phyloP scores from a whole-genome alignment of 2,329 filamentous ascomycete genomes.

The Arthrocladium fulminans region DNA sequence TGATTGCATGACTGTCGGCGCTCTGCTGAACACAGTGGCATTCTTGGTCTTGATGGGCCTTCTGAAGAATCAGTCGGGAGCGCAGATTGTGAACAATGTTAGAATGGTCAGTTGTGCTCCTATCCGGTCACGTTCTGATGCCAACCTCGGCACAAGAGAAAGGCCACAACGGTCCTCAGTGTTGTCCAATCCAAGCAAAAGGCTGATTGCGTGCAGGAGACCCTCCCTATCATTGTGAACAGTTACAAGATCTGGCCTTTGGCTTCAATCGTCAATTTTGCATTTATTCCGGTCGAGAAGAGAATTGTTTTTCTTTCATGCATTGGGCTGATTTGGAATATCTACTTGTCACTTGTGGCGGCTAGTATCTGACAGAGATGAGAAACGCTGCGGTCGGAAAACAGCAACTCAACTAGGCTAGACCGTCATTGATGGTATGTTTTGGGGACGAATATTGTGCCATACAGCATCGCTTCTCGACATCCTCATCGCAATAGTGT shows the following conservation, averaged over 20 bases:
- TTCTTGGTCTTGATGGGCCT: slow-evolving; percentile 51
- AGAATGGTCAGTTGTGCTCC: slow-evolving; percentile 22
- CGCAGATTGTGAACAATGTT: slow-evolving; percentile 27
- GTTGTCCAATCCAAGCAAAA: no score
- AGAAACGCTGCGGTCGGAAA: background rate
- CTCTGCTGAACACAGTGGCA: slow-evolving; percentile 46
- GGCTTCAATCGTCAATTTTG: slow-evolving; percentile 32
- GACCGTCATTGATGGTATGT: background rate
- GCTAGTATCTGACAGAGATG: slow-evolving; percentile 3
- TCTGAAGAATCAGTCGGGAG: slow-evolving; percentile 32
- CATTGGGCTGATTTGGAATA: slow-evolving; percentile 31
- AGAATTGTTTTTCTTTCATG: slow-evolving; percentile 29
- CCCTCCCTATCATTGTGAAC: slow-evolving; percentile 27
- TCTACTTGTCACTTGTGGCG: slow-evolving; percentile 28
- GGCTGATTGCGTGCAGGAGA: slow-evolving; percentile 11
- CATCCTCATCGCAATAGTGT: background rate
- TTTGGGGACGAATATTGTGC: background rate
- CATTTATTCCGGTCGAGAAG: slow-evolving; percentile 30
- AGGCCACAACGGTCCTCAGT: background rate
- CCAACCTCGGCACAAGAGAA: background rate
- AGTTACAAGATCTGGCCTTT: slow-evolving; percentile 35
- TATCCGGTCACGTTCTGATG: no score
- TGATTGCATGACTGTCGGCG: slow-evolving; percentile 49
- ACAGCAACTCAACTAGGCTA: background rate
- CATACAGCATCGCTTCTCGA: no score